Base-by-base conservation (phyloP, 495 filamentous ascomycete species). In the Umbilicaria muhlenbergii region DNA sequence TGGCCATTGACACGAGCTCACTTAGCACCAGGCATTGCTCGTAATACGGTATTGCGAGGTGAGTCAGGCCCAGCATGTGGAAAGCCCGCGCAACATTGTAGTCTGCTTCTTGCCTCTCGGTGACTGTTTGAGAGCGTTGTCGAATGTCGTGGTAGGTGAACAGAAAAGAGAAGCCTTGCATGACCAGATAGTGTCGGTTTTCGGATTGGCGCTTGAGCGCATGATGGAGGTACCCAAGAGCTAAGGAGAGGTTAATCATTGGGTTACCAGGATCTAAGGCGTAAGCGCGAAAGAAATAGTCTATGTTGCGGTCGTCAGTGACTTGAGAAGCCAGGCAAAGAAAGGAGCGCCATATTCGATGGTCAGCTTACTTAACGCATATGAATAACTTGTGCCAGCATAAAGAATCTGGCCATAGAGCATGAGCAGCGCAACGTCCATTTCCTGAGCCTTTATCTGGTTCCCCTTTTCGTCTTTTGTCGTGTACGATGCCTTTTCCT, bases 381-480 rank as follows among this genome's bases (percentile, higher is more conserved):
- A 80, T 2, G 74, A 68, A 63, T 91, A 91, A 48, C 78, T 83
- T 45, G 75, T 82, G 7, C 80, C 80, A 7, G 75, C 71, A 52
- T 82, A 84, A 15, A 94, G 66, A 33, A 94, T 86, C 55, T 94
- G 80, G 1, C 84, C 91, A 57, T 94, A 95, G 11, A 93, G 68
- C 56, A 84, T 80, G 1, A 96, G 69, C 12, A 96, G 66, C 12
- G 77, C 78, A 24, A 87, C 69, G 56, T 88, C 83, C 41, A 81
- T 63, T 35, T 73, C 67, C 12, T 64, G 51, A 17, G 71, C 73
- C 5, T 61, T 58, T 18, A 75, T 65, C 5, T 54, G 51, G 19
- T 51, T 52, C 11, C 69, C 72, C 6, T 58, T 51, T n/a, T 67
- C 63, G 39, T 74, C 66, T 32, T 53, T 58, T 10, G 68, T 66